phyloP scores from a whole-genome alignment of 345 rosid genomes.

The Rhodamnia rubescens region DNA sequence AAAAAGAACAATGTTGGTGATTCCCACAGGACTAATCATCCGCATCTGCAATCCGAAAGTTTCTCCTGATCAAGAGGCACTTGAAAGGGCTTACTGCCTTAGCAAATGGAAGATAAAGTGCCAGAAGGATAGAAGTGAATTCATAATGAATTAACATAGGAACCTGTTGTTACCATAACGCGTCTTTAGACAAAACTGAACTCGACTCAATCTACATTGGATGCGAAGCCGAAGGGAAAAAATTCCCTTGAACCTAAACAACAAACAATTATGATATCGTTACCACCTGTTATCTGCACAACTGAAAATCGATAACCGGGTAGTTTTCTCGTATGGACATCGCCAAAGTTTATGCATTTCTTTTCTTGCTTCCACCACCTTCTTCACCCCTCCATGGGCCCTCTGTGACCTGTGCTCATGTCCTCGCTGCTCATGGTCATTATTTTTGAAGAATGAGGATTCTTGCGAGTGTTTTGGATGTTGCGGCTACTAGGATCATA shows the following conservation, averaged over 20 bases:
- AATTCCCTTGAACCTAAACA: slow-evolving; percentile 3
- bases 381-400: neutral
- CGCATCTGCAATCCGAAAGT: neutral
- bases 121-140: neutral
- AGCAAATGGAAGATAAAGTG: neutral
- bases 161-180: neutral
- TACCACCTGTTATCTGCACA: slow-evolving; percentile 14
- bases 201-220: slow-evolving; percentile 30
- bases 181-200: neutral
- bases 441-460: neutral
- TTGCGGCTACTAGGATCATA: slow-evolving; percentile 28
- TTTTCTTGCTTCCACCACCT: neutral
- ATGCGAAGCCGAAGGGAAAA: neutral
- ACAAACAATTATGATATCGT: neutral
- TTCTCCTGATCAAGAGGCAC: neutral
- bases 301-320: slow-evolving; percentile 28
- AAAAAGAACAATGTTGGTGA: neutral
- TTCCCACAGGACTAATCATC: neutral
- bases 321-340: neutral
- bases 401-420: neutral
- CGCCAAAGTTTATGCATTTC: neutral
- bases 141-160: neutral
- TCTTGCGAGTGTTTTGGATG: slow-evolving; percentile 15
- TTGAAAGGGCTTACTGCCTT: neutral
- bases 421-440: slow-evolving; percentile 4